These are phyloP conservation scores for Aspergillus hortae DNA, from an alignment of 2,329 filamentous ascomycete genomes.

Conservation along the genomic window DNA sequence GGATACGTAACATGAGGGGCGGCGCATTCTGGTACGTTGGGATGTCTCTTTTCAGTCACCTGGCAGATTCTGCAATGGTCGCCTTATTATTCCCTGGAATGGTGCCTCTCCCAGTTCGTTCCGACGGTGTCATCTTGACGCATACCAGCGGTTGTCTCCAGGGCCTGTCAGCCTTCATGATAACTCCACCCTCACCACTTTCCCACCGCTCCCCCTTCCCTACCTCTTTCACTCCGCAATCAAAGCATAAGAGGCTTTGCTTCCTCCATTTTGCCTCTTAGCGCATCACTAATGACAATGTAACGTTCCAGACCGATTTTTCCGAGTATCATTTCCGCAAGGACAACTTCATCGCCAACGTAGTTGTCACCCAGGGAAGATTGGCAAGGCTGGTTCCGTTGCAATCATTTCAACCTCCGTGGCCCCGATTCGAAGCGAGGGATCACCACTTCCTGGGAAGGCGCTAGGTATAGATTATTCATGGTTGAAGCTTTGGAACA, in stretches of 20 bases:
- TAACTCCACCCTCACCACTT: slow-evolving; percentile 7
- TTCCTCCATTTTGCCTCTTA: slow-evolving; percentile 3
- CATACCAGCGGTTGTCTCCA: slow-evolving; percentile 9
- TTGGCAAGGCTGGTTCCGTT: slow-evolving; percentile 23
- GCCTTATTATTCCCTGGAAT: slow-evolving; percentile 11
- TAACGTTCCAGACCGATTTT: slow-evolving; percentile 10
- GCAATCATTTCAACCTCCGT: slow-evolving; percentile 13
- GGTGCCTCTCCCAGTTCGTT: slow-evolving; percentile 2
- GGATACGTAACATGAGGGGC: slow-evolving; percentile 19
- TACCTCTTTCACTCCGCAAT: neutral
- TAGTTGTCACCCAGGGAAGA: slow-evolving; percentile 8
- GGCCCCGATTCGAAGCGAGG: neutral
- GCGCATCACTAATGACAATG: slow-evolving; percentile 13
- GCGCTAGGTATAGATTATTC: slow-evolving; percentile 6
- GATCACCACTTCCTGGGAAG: slow-evolving; percentile 2
- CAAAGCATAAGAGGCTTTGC: neutral
- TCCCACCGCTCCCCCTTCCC: slow-evolving; percentile 2
- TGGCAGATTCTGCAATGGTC: neutral
- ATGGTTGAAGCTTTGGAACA: neutral
- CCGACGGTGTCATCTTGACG: slow-evolving; percentile 4
- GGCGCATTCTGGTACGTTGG: slow-evolving; percentile 19
- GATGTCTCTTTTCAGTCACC: slow-evolving; percentile 2
- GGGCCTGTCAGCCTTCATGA: slow-evolving; percentile 14
- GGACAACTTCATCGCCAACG: neutral
- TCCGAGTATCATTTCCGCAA: slow-evolving; percentile 4